Base-by-base conservation (phyloP, 371 early-diverging fungal genomes). In the Actinomortierella wolfii region DNA sequence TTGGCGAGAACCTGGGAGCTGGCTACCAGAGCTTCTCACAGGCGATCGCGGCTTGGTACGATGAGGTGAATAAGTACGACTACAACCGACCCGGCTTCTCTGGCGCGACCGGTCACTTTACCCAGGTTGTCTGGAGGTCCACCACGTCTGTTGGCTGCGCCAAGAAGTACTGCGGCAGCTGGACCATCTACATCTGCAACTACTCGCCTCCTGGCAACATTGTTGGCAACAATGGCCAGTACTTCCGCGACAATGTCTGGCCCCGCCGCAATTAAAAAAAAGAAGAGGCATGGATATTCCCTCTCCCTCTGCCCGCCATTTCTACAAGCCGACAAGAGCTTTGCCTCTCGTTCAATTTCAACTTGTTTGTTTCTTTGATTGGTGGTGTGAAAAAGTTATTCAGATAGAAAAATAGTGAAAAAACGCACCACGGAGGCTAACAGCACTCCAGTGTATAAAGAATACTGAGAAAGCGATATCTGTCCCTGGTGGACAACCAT, bases 101-200 rank as follows among this genome's bases (percentile, higher is more conserved):
- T 24, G n/a, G 11, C 4, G 25, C 48, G 2, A 78, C 79, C 18
- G 86, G 83, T 24, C 56, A 34, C 6, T 60, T 60, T 20, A 60
- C 61, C 18, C 42, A 58, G 39, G 64, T 83, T 3, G 86, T 83
- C 11, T 86, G 86, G 83, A 79, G 79, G 43, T 47, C 59, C 9
- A 83, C 83, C 11, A 79, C 68, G 23, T 44, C 78, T 23, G 60
- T 86, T 13, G 84, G 86, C 2, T 83, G 86, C 42, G 86, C 81
- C 76, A 76, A 79, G 56, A 68, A 59, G 25, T 51, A 47, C 13
- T 83, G 86, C 29, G 26, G 60, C 9, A 41, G 58, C 21, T 62
- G 58, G 25, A 62, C 69, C 21, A 53, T 81, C 26, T 82, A 80
- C 63, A 78, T 79, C 26, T 85, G 86, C 63, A 67, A 79, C 46